Conservation (phyloP, 768 basidiomycete species). For the Kwoniella sp. region DNA sequence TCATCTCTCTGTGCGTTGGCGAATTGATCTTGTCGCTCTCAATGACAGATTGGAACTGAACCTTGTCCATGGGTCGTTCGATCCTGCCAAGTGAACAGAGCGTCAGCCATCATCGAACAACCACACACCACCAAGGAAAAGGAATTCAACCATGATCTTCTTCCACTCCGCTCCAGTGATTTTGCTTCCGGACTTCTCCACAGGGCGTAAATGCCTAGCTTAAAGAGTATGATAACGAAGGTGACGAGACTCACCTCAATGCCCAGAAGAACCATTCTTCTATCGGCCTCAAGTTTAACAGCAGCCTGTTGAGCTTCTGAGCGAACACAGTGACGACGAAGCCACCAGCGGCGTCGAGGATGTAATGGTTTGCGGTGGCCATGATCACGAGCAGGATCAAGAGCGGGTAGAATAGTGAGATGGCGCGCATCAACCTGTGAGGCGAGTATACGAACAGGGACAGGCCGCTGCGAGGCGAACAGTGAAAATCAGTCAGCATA, state of each 20-base stretch:
- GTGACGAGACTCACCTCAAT: slow-evolving; percentile 25
- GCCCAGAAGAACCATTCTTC: slow-evolving; percentile 51
- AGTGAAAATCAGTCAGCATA: background rate
- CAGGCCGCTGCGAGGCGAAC: slow-evolving; percentile 35
- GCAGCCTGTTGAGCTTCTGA: slow-evolving; percentile 34
- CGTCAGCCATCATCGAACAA: background rate
- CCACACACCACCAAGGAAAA: no score
- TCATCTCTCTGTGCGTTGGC: slow-evolving; percentile 26
- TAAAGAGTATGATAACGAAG: background rate
- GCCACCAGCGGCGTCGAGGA: slow-evolving; percentile 47
- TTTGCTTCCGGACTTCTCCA: no score
- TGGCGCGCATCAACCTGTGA: slow-evolving; percentile 26
- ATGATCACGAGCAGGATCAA: slow-evolving; percentile 49
- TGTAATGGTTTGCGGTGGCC: slow-evolving; percentile 49
- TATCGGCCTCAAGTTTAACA: slow-evolving; percentile 46
- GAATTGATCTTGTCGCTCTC: slow-evolving; percentile 18
- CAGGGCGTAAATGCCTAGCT: slow-evolving; percentile 1
- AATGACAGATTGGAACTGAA: slow-evolving; percentile 31
- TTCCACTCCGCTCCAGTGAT: background rate
- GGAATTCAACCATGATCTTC: background rate
- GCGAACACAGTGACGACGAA: slow-evolving; percentile 46
- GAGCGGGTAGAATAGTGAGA: slow-evolving; percentile 40
- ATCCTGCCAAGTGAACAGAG: slow-evolving; percentile 15
- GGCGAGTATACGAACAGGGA: slow-evolving; percentile 47
- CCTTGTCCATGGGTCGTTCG: slow-evolving; percentile 48